These are phyloP conservation scores for Obelidium mucronatum DNA, from an alignment of 192 early-diverging fungal species.

Conservation along the genomic window DNA sequence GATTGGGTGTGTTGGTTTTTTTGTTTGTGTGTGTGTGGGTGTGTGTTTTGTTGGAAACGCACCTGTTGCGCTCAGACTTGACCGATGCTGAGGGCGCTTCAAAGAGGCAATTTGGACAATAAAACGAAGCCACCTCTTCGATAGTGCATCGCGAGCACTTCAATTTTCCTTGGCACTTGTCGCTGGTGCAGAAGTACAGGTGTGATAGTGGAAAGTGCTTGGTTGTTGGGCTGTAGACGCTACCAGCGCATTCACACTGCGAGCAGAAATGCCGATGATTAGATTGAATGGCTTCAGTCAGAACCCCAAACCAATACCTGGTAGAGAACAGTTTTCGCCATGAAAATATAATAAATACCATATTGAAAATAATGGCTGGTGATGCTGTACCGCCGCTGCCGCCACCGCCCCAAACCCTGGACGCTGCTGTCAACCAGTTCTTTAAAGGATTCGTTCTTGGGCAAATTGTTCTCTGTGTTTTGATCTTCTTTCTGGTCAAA, in stretches of 20 bases:
- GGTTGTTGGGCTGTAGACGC: no score
- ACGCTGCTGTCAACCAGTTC: slow-evolving; percentile 55
- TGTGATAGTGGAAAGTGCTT: slow-evolving; percentile 41
- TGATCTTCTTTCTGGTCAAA: slow-evolving; percentile 64
- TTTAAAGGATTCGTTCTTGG: slow-evolving; percentile 60
- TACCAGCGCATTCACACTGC: no score
- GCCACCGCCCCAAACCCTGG: slow-evolving; percentile 21
- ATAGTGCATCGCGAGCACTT: slow-evolving; percentile 83
- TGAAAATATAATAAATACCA: no score
- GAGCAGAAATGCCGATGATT: slow-evolving; percentile 13
- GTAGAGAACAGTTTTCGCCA: not conserved
- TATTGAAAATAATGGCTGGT: no score
- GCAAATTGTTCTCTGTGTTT: slow-evolving; percentile 52
- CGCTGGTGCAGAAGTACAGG: slow-evolving; percentile 80
- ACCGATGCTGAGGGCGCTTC: slow-evolving; percentile 95
- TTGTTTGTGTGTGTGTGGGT: no score
- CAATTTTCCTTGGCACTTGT: slow-evolving; percentile 76
- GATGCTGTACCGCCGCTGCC: no score
- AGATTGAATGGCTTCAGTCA: not conserved
- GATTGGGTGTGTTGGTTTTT: no score
- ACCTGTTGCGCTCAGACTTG: slow-evolving; percentile 93
- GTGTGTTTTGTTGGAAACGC: slow-evolving; percentile 5
- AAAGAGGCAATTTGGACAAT: slow-evolving; percentile 97
- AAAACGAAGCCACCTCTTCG: slow-evolving; percentile 88
- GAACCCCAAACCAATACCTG: not conserved